Percentiles rank a stretch among this genome's conserved stretches.
phyloP scores from a whole-genome alignment of 2,329 filamentous ascomycete species.

The Neurospora sp. region DNA sequence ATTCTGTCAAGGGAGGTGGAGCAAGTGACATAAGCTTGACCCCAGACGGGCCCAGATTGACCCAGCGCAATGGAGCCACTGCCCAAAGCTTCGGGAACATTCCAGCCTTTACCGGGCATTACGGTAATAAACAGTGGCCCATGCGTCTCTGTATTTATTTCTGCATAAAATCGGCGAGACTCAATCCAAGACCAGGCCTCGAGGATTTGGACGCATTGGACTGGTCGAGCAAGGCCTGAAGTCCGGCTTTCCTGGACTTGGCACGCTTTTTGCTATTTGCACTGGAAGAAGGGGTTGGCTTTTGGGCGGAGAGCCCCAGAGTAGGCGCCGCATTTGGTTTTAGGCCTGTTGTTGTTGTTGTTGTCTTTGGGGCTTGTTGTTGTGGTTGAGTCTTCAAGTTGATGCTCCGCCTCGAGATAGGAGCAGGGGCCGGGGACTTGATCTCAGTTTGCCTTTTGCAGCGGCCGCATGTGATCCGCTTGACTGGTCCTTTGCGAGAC shows the following conservation, averaged over 20 bases:
- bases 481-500: conserved; percentile 21
- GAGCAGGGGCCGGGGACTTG: conserved; percentile 27
- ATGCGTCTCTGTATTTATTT: conserved; percentile 16
- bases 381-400: conserved; percentile 4
- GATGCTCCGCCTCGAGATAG: conserved; percentile 19
- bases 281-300: conserved; percentile 28
- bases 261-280: conserved; percentile 55
- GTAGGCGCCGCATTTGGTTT: conserved; percentile 1
- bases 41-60: background rate
- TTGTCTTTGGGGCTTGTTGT: conserved; percentile 20
- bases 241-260: conserved; percentile 52
- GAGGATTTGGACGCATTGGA: conserved; percentile 29
- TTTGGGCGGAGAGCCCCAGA: conserved; percentile 18
- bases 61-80: conserved; percentile 3
- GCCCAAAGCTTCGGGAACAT: conserved; percentile 19
- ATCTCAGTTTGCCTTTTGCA: conserved; percentile 36
- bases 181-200: conserved; percentile 31
- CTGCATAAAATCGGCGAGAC: conserved; percentile 46
- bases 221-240: conserved; percentile 55
- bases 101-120: conserved; percentile 2
- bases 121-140: background rate
- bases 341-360: conserved; percentile 5
- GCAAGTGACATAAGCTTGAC: conserved; percentile 6
- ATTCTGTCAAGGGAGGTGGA: conserved; percentile 2
- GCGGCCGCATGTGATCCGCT: conserved; percentile 33